Evolutionary conservation across 345 rosid species (phyloP).

Genomic region (Salix udensis): DNA sequence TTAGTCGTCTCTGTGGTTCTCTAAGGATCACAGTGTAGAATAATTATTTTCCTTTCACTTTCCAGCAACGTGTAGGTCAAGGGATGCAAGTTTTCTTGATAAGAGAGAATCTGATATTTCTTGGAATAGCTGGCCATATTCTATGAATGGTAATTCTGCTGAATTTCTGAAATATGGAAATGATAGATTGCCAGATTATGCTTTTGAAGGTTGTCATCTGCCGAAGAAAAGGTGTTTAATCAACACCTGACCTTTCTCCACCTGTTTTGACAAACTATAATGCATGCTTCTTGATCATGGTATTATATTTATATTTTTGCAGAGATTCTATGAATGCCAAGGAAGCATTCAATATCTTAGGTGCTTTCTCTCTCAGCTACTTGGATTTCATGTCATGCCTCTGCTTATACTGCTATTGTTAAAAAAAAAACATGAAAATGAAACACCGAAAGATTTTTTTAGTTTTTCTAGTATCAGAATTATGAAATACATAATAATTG

Average conservation of each 20-base stretch:
- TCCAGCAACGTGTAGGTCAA: slow-evolving; percentile 33
- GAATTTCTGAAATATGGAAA: slow-evolving; percentile 32
- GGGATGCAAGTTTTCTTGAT: slow-evolving; percentile 31
- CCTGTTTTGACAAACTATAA: slow-evolving; percentile 7
- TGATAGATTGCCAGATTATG: slow-evolving; percentile 29
- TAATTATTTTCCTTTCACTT: background rate
- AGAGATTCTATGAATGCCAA: slow-evolving; percentile 42
- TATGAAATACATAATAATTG: background rate
- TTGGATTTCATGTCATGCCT: background rate
- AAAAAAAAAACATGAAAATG: no score
- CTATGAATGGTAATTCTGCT: slow-evolving; percentile 29
- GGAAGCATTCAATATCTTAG: slow-evolving; percentile 41
- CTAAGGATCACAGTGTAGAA: background rate
- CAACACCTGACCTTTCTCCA: slow-evolving; percentile 14
- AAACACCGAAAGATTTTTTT: no score
- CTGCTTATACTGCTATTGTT: background rate
- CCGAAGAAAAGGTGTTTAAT: slow-evolving; percentile 48
- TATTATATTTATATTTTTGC: slow-evolving; percentile 18
- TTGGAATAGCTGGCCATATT: slow-evolving; percentile 36
- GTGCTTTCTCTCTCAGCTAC: slow-evolving; percentile 28
- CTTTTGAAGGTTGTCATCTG: slow-evolving; percentile 30
- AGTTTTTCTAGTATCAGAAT: background rate
- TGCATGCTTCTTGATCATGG: slow-evolving; percentile 16
- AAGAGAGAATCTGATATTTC: slow-evolving; percentile 30
- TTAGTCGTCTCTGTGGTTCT: background rate